phyloP scores from a whole-genome alignment of 2,329 filamentous ascomycete species.

The Cryphonectria radicalis region DNA sequence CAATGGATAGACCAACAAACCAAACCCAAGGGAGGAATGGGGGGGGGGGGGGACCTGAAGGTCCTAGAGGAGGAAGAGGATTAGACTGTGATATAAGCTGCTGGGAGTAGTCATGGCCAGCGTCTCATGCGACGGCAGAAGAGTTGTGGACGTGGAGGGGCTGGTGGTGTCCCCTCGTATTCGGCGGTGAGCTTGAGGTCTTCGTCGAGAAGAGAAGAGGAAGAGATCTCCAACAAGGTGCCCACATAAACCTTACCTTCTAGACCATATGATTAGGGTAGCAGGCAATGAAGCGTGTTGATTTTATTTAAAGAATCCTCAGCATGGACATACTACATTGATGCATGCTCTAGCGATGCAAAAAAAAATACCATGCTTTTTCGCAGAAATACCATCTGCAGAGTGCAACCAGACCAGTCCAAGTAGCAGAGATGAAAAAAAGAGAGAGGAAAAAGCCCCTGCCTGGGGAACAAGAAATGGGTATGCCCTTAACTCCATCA shows the following conservation, averaged over 20 bases:
- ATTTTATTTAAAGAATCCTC: not conserved
- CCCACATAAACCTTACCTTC: not conserved
- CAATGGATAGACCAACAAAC: not conserved
- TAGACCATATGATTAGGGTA: not conserved
- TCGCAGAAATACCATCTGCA: not conserved
- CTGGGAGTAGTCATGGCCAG: not conserved
- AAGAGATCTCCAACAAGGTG: not conserved
- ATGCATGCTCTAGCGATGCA: not conserved
- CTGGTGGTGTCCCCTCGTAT: not conserved
- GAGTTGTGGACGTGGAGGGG: not conserved
- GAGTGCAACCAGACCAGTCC: not conserved
- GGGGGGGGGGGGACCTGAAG: not conserved
- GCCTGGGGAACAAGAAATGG: not conserved
- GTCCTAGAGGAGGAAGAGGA: not conserved
- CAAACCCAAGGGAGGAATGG: too few relatives aligned
- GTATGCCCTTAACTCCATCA: not conserved
- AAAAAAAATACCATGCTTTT: not conserved
- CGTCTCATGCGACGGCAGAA: not conserved
- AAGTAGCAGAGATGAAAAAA: not conserved
- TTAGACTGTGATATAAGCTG: not conserved
- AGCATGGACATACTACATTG: not conserved
- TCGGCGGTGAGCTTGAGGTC: not conserved
- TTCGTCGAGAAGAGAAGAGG: not conserved
- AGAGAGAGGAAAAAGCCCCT: not conserved
- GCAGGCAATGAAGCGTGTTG: constrained; percentile 6